Evolutionary conservation across 495 filamentous ascomycete genomes (phyloP).

Genomic region (Penicillium paxilli): DNA sequence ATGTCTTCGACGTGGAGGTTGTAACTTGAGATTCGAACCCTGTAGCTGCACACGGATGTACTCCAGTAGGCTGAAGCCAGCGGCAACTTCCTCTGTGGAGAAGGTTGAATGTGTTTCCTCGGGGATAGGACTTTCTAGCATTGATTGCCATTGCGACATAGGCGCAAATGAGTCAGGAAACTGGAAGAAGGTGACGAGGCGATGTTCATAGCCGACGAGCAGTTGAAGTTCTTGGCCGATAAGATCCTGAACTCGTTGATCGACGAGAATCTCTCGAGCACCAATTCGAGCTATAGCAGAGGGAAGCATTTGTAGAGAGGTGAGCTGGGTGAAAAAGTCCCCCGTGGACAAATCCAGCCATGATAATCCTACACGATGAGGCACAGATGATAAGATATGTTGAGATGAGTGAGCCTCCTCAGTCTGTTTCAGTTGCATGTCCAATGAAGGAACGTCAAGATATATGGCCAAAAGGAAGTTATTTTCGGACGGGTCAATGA

Average conservation of each 20-base stretch:
- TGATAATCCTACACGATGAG: conserved; percentile 69
- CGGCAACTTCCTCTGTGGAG: conserved; percentile 50
- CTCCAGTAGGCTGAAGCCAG: conserved; percentile 73
- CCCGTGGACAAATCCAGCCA: conserved; percentile 97
- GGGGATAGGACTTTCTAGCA: conserved; percentile 69
- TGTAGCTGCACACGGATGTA: conserved; percentile 81
- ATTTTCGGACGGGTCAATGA: conserved; percentile 88
- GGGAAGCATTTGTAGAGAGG: conserved; percentile 67
- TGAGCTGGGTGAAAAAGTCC: conserved; percentile 85
- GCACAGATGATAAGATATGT: conserved; percentile 38
- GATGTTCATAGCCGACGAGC: conserved; percentile 45
- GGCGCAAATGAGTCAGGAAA: conserved; percentile 32
- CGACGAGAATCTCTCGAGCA: conserved; percentile 82
- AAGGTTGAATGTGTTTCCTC: conserved; percentile 41
- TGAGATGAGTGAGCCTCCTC: conserved; percentile 22
- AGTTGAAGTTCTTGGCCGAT: conserved; percentile 42
- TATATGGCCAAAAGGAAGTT: conserved; percentile 87
- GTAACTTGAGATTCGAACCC: conserved; percentile 78
- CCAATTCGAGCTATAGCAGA: conserved; percentile 79
- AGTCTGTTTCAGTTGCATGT: conserved; percentile 18
- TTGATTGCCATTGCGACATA: conserved; percentile 67
- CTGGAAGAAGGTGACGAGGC: conserved; percentile 42
- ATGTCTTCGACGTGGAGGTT: conserved; percentile 73
- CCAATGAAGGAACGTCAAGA: conserved; percentile 33
- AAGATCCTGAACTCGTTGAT: conserved; percentile 55